These are phyloP conservation scores for Aspergillus piperis DNA, from an alignment of 2,329 filamentous ascomycete species.

Conservation along the genomic window DNA sequence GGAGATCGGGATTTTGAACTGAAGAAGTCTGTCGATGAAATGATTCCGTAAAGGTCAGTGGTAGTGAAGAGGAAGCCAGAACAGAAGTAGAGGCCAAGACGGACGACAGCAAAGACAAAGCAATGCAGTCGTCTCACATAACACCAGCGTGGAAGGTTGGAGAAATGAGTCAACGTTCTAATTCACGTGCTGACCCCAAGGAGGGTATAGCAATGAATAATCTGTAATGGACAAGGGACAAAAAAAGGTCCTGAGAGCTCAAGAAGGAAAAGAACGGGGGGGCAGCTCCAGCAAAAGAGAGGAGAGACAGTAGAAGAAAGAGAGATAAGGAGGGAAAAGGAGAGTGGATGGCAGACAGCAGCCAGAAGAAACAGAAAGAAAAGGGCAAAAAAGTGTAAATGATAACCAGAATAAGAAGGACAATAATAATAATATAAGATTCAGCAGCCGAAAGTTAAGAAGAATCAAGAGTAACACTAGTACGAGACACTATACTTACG, in stretches of 20 bases:
- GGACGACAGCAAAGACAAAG: constrained; percentile 9
- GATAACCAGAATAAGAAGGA: constrained; percentile 7
- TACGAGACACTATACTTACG: constrained; percentile 31
- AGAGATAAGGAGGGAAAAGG: constrained; percentile 4
- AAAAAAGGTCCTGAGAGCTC: constrained; percentile 7
- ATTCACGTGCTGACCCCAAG: neutral
- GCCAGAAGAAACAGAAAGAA: constrained; percentile 2
- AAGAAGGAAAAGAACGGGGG: constrained; percentile 4
- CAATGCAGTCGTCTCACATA: neutral
- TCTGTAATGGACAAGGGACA: constrained; percentile 11
- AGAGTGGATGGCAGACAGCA: constrained; percentile 1
- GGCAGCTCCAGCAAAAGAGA: neutral
- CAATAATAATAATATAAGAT: constrained; percentile 14
- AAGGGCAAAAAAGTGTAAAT: constrained; percentile 7
- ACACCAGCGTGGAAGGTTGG: neutral
- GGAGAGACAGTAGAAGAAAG: constrained; percentile 4
- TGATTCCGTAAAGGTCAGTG: too few relatives aligned
- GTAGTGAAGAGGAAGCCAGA: too few relatives aligned
- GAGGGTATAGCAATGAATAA: neutral
- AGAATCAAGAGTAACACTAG: constrained; percentile 16
- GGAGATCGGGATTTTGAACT: constrained; percentile 35
- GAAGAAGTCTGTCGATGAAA: too few relatives aligned
- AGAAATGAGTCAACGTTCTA: neutral
- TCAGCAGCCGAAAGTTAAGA: constrained; percentile 10
- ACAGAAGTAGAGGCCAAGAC: constrained; percentile 4